Base-by-base conservation (phyloP, 2,329 filamentous ascomycete genomes). In the Fusarium longipes region DNA sequence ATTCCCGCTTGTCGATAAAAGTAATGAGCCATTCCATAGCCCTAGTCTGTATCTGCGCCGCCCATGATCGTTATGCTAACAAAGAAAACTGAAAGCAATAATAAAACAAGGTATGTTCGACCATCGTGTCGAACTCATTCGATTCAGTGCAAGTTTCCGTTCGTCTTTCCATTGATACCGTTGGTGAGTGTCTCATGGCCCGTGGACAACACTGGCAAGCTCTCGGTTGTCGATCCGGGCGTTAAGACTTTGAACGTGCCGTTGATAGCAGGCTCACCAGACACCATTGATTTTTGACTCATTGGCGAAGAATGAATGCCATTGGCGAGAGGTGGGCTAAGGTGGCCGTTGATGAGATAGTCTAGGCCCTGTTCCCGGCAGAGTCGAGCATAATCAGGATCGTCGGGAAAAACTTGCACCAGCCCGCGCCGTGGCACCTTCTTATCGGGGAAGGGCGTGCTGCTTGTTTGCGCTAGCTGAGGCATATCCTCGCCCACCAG, bases 291-390 rank as follows among this genome's bases (percentile, higher is more conserved):
- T 63, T 74, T 68, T 57, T 78, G 75, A 63, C 81, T 83, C 22
- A 75, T 76, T 1, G 84, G 83, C 10, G 84, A 84, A 25, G 82
- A 77, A 57, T 82, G 81, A 27, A 81, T 75, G 22, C 83, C 85
- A 45, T 86, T 86, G 12, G 80, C 71, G 12, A 83, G 73, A 22
- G 78, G 75, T 6, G 82, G 79, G 54, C 81, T 83, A 57, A 79
- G 77, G 33, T 78, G 76, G n/a, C 80, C 81, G 29, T 79, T 78
- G 59, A 88, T 55, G 48, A 89, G 80, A 75, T 89, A 82, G 14
- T 80, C 78, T 8, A 88, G 79, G n/a, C 85, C 84, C 74, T 89
- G 86, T 61, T 88, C 84, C 52, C 82, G 77, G 72, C 84, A 88
- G 18, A 88, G 75, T 30, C 80, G 80, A 25, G 77, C 77, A 66